Conservation (phyloP, 2,329 filamentous ascomycete genomes). For the Colletotrichum trifolii region DNA sequence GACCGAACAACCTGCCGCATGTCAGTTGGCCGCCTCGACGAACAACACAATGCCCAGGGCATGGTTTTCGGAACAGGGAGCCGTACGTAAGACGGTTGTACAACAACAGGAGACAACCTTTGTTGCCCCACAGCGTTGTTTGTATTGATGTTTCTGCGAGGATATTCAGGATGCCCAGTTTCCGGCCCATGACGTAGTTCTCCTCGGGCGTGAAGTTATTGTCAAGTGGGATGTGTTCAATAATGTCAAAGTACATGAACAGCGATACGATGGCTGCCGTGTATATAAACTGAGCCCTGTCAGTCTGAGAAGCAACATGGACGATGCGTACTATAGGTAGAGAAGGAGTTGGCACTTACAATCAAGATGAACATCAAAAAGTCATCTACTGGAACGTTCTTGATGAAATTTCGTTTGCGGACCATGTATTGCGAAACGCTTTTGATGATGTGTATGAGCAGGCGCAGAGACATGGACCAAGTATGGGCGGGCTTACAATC, state of each 20-base stretch:
- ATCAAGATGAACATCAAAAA: slow-evolving; percentile 21
- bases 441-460: background rate
- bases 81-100: slow-evolving; percentile 23
- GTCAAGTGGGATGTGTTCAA: background rate
- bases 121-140: slow-evolving; percentile 35
- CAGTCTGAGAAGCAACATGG: background rate
- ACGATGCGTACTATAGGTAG: background rate
- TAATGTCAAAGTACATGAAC: slow-evolving; percentile 23
- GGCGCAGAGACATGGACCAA: background rate
- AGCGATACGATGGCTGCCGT: slow-evolving; percentile 7
- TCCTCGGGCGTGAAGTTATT: slow-evolving; percentile 16
- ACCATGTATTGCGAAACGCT: slow-evolving; percentile 29
- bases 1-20: slow-evolving; percentile 16
- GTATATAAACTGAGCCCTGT: slow-evolving; percentile 8
- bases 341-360: background rate
- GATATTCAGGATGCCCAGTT: slow-evolving; percentile 26
- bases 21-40: background rate
- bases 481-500: slow-evolving; percentile 15
- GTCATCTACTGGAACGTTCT: slow-evolving; percentile 25
- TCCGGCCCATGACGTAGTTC: background rate
- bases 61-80: too few species aligned
- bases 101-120: slow-evolving; percentile 28
- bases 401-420: slow-evolving; percentile 26
- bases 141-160: slow-evolving; percentile 29
- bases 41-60: too few species aligned